phyloP scores from a whole-genome alignment of 495 filamentous ascomycete species.

The Penicillium odoratum region DNA sequence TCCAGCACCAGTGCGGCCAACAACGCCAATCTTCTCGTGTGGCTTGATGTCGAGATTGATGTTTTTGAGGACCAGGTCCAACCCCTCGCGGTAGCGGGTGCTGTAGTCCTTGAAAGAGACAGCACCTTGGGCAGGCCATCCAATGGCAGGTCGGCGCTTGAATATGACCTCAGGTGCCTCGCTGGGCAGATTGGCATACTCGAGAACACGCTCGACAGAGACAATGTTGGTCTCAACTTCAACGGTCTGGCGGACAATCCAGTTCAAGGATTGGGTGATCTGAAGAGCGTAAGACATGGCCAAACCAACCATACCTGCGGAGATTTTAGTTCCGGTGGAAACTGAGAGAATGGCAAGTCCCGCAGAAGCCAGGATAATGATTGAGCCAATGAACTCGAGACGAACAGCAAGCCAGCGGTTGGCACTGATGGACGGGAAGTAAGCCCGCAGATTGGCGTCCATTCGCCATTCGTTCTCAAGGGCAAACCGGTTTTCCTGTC shows the following conservation, averaged over 20 bases:
- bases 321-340: conserved; percentile 63
- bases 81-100: conserved; percentile 82
- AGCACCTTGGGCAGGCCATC: conserved; percentile 89
- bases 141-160: conserved; percentile 78
- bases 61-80: conserved; percentile 91
- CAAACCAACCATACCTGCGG: conserved; percentile 82
- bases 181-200: conserved; percentile 90
- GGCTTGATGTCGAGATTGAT: conserved; percentile 89
- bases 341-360: conserved; percentile 82
- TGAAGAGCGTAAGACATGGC: conserved; percentile 96
- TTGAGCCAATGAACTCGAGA: conserved; percentile 92
- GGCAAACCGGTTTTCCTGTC: conserved; percentile 82
- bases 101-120: conserved; percentile 94
- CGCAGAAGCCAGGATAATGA: conserved; percentile 88
- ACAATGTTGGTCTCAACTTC: conserved; percentile 99
- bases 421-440: conserved; percentile 93
- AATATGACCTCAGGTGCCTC: conserved; percentile 95
- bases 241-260: conserved; percentile 98
- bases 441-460: conserved; percentile 92
- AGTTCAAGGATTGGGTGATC: conserved; percentile 98
- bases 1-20: conserved; percentile 93
- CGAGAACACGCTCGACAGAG: conserved; percentile 94
- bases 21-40: conserved; percentile 96
- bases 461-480: conserved; percentile 97
- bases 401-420: conserved; percentile 96